Evolutionary conservation across 371 early-diverging fungal genomes (phyloP).

Genomic region (Basidiobolus meristosporus): DNA sequence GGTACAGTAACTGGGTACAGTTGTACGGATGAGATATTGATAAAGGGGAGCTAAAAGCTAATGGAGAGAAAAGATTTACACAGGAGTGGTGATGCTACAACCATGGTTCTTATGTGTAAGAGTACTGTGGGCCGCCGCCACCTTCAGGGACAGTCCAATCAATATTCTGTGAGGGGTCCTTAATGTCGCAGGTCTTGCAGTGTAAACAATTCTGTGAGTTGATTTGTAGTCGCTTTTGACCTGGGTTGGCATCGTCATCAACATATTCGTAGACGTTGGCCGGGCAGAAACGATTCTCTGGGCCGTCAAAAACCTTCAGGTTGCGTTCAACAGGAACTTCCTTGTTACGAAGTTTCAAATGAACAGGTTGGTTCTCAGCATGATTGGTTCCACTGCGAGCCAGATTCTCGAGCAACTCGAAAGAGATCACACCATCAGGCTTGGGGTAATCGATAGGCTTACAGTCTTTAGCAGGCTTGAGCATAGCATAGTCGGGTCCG

Average conservation of each 20-base stretch:
- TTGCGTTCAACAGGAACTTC: slow-evolving; percentile 65
- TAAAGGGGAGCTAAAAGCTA: too few relatives aligned
- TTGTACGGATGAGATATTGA: too few relatives aligned
- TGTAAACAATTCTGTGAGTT: slow-evolving; percentile 97
- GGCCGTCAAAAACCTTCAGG: slow-evolving; percentile 75
- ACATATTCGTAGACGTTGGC: slow-evolving; percentile 93
- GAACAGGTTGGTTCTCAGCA: slow-evolving; percentile 89
- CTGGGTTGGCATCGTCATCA: slow-evolving; percentile 63
- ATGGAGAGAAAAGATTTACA: too few relatives aligned
- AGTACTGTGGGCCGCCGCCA: slow-evolving; percentile 70
- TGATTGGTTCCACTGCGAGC: slow-evolving; percentile 90
- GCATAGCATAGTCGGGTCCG: slow-evolving; percentile 62
- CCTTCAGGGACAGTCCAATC: slow-evolving; percentile 98
- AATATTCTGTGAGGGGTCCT: slow-evolving; percentile 96
- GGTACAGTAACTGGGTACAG: too few relatives aligned
- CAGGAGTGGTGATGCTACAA: too few relatives aligned
- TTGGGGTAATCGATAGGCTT: slow-evolving; percentile 85
- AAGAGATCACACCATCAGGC: slow-evolving; percentile 88
- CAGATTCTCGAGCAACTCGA: slow-evolving; percentile 84
- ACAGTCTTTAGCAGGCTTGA: slow-evolving; percentile 35
- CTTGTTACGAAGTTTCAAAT: slow-evolving; percentile 57
- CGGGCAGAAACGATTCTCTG: slow-evolving; percentile 94
- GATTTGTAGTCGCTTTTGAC: slow-evolving; percentile 84
- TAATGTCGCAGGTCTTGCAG: slow-evolving; percentile 99
- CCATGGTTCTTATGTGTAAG: slow-evolving; percentile 6